A percentile compares a stretch with the other conserved stretches of the same genome.
phyloP scores from a whole-genome alignment of 2,329 filamentous ascomycete genomes.

The Colletotrichum shisoi region DNA sequence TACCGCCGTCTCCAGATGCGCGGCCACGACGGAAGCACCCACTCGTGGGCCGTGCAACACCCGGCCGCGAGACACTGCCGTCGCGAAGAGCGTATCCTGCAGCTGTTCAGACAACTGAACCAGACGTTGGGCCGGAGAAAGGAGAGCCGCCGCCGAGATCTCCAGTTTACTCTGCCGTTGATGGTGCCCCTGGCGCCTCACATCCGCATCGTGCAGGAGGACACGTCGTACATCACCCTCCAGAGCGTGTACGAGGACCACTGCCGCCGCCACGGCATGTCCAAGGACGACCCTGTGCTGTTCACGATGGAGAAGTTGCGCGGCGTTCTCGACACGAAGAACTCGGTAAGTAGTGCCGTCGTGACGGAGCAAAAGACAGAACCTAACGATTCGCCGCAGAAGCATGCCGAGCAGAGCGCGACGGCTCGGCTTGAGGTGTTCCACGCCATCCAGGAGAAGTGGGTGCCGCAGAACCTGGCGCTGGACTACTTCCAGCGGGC shows the following conservation, averaged over 20 bases:
- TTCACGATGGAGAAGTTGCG: constrained; percentile 96
- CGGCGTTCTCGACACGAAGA: constrained; percentile 74
- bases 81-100: constrained; percentile 91
- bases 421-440: constrained; percentile 89
- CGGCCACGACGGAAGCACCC: constrained; percentile 95
- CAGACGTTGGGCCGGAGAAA: constrained; percentile 90
- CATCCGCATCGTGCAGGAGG: constrained; percentile 94
- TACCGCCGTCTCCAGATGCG: constrained; percentile 94
- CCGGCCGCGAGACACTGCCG: constrained; percentile 91
- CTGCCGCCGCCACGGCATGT: constrained; percentile 83
- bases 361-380: constrained; percentile 26
- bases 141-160: constrained; percentile 88
- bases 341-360: constrained; percentile 55
- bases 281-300: constrained; percentile 93
- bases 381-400: constrained; percentile 55
- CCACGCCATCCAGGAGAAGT: constrained; percentile 90
- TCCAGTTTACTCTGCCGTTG: constrained; percentile 94
- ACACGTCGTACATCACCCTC: constrained; percentile 90
- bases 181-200: constrained; percentile 96
- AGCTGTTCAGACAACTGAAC: constrained; percentile 97
- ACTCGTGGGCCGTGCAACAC: constrained; percentile 95
- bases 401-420: constrained; percentile 72
- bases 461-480: constrained; percentile 82
- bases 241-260: constrained; percentile 97
- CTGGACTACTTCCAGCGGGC: constrained; percentile 88